phyloP scores from a whole-genome alignment of 2,329 filamentous ascomycete species.

The Ascocoryne sarcoides region DNA sequence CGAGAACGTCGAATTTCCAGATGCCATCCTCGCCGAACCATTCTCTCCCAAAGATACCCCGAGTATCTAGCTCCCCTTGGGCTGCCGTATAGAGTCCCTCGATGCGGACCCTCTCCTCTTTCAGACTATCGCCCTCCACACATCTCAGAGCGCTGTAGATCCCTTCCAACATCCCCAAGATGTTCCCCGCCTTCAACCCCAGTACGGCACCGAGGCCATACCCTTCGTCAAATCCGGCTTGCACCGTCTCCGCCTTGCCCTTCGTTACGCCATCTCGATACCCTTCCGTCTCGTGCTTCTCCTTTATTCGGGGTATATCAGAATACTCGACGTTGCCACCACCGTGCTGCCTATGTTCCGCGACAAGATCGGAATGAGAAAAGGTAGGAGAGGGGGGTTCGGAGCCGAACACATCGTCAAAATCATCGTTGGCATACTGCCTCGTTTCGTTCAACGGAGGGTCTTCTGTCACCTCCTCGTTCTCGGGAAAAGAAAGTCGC shows the following conservation, averaged over 20 bases:
- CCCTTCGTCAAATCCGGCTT: conserved; percentile 85
- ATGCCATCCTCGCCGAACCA: conserved; percentile 64
- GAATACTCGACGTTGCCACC: conserved; percentile 20
- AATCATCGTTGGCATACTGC: conserved; percentile 19
- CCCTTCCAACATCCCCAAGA: conserved; percentile 72
- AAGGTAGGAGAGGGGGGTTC: conserved; percentile 22
- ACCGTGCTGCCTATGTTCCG: neutral
- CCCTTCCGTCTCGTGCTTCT: conserved; percentile 54
- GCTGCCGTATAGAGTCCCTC: conserved; percentile 39
- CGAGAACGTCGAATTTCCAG: conserved; percentile 55
- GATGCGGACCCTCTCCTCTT: conserved; percentile 19
- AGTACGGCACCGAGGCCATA: conserved; percentile 77
- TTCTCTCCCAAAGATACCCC: conserved; percentile 53
- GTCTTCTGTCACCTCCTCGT: neutral
- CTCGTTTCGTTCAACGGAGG: neutral
- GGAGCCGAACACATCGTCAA: conserved; percentile 29
- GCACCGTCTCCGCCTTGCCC: conserved; percentile 69
- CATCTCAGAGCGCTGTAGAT: conserved; percentile 42
- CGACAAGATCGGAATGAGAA: neutral
- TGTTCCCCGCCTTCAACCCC: conserved; percentile 62
- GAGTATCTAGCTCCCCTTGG: conserved; percentile 48
- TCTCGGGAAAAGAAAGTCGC: neutral
- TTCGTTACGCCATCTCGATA: conserved; percentile 80
- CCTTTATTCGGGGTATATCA: conserved; percentile 26
- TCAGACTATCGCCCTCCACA: conserved; percentile 16